Base-by-base conservation (phyloP, 2,329 filamentous ascomycete species). In the Neofusicoccum cordaticola region DNA sequence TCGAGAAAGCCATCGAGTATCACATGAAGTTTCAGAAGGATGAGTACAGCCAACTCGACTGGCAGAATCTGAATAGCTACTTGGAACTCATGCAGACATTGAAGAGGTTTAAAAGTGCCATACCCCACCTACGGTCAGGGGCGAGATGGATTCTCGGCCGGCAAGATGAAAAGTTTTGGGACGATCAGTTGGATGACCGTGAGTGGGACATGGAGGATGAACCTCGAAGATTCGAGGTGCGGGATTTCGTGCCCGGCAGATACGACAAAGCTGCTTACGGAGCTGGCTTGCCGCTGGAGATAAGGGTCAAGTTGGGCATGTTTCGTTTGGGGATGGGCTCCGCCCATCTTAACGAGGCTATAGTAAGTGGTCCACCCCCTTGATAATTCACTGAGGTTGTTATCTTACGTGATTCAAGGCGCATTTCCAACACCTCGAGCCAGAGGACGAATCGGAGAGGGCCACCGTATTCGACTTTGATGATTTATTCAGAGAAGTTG, bases 41-140 rank as follows among this genome's bases (percentile, higher is more conserved):
- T 2, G 77, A 80, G 39, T 77, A 81, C 17, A 77, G 76, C 11
- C 77, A 81, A 34, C 81, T 86, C 52, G 80, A 83, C 56, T 99
- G 94, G 94, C 88, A 90, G 62, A 90, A 98, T 74, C 82, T 96
- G 47, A 90, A 92, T 66, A 90, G 93, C 62, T 97, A 95, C 69
- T 85, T 92, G 44, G 92, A 97, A 71, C 83, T 98, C 17, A 56
- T 65, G 56, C 47, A 53, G 35, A 57, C 57, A 9, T 88, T 93
- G 66, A 86, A 88, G 34, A 86, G 88, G 53, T 90, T 88, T 70
- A 77, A 82, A 5, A 83, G 88, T 68, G 93, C 90, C 2, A 84
- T 96, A 2, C 77, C 77, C 34, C 86, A 89, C 67, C 81, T 96
- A 12, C 95, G 91, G 73, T 82, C 82, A 2, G 77, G 97, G 15